These are phyloP conservation scores for Digitaria exilis DNA, from an alignment of 202 grass and related monocot species.

Conservation along the genomic window DNA sequence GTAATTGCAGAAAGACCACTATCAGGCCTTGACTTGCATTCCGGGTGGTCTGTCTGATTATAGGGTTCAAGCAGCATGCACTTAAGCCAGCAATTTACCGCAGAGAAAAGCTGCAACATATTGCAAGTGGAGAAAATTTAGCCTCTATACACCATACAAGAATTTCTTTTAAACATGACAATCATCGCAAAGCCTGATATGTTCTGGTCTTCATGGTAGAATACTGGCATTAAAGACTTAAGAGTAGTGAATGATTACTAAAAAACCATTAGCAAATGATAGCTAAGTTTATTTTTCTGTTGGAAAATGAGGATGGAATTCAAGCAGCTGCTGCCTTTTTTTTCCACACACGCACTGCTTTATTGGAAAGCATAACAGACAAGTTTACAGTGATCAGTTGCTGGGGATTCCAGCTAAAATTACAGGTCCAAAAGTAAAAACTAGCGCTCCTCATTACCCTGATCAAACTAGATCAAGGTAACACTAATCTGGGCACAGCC, in stretches of 20 bases:
- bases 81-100: conserved; percentile 96
- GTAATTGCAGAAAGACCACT: conserved; percentile 93
- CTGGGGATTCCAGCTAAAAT: no score
- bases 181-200: neutral
- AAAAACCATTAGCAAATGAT: neutral
- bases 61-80: conserved; percentile 96
- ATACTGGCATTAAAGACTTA: neutral
- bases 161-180: neutral
- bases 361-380: no score
- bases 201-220: neutral
- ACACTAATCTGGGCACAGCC: no score
- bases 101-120: conserved; percentile 80
- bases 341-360: no score
- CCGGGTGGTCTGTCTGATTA: conserved; percentile 84
- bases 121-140: conserved; percentile 25
- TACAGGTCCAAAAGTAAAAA: no score
- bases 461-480: no score
- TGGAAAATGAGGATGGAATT: neutral
- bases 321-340: neutral
- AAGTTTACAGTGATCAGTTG: no score
- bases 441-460: no score
- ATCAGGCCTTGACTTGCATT: conserved; percentile 96
- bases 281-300: neutral
- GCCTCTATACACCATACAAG: neutral
- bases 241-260: neutral